Evolutionary conservation across 2,329 filamentous ascomycete genomes (phyloP).

Genomic region (Nigrograna mackinnonii): DNA sequence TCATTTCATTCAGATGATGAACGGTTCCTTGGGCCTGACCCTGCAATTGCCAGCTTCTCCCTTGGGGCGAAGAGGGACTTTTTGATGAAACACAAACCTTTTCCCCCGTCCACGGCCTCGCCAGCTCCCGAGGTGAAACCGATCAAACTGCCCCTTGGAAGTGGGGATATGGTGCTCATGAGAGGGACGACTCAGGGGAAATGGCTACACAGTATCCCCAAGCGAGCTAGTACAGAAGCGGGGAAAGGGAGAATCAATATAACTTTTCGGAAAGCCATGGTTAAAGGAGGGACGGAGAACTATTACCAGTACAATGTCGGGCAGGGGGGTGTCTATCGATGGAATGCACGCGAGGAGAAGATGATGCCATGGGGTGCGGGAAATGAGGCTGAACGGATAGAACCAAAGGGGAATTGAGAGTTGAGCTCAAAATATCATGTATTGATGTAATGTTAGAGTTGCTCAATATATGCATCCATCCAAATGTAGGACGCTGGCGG

Average conservation of each 20-base stretch:
- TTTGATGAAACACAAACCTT: slow-evolving; percentile 76
- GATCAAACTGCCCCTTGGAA: slow-evolving; percentile 59
- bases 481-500: too few relatives aligned
- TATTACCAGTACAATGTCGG: slow-evolving; percentile 87
- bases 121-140: slow-evolving; percentile 44
- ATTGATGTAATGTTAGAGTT: too few relatives aligned
- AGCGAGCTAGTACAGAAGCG: slow-evolving; percentile 66
- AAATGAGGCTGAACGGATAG: neutral
- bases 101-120: slow-evolving; percentile 36
- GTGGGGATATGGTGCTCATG: slow-evolving; percentile 82
- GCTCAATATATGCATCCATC: too few relatives aligned
- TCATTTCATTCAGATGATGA: slow-evolving; percentile 82
- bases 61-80: slow-evolving; percentile 76
- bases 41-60: slow-evolving; percentile 75
- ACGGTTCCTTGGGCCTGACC: slow-evolving; percentile 69
- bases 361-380: slow-evolving; percentile 46
- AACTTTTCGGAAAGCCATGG: slow-evolving; percentile 73
- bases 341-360: slow-evolving; percentile 62
- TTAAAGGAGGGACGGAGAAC: slow-evolving; percentile 75
- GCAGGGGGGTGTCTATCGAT: slow-evolving; percentile 67
- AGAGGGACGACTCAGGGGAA: slow-evolving; percentile 69
- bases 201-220: slow-evolving; percentile 80
- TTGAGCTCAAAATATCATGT: too few relatives aligned
- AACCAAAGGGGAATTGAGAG: too few relatives aligned
- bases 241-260: slow-evolving; percentile 71